Conservation (phyloP, 2,329 filamentous ascomycete genomes). For the Geoglossum cookeanum region DNA sequence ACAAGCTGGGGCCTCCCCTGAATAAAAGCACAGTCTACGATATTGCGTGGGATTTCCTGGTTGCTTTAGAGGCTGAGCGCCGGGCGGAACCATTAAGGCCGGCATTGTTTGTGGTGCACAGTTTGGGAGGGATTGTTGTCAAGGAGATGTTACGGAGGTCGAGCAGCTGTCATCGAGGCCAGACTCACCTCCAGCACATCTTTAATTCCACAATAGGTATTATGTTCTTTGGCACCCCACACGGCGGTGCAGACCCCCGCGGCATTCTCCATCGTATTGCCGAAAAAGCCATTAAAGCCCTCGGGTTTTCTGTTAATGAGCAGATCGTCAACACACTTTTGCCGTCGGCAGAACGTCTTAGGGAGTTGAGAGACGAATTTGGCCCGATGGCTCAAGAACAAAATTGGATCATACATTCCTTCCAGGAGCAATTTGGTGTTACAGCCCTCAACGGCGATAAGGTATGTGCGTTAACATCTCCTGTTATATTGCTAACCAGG, state of each 20-base stretch:
- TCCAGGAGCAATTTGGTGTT: conserved; percentile 17
- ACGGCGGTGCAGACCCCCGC: conserved; percentile 12
- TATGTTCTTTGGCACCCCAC: conserved; percentile 14
- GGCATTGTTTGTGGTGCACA: not conserved
- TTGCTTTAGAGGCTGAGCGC: conserved; percentile 17
- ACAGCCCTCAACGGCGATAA: conserved; percentile 9
- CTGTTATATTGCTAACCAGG: not conserved
- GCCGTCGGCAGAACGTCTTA: conserved; percentile 18
- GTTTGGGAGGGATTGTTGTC: conserved; percentile 2
- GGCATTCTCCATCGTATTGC: conserved; percentile 10
- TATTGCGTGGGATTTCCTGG: conserved; percentile 19
- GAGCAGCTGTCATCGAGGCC: not conserved
- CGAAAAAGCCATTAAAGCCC: conserved; percentile 7
- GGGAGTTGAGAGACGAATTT: conserved; percentile 15
- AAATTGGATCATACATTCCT: conserved; percentile 19
- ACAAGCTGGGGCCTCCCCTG: conserved; percentile 8
- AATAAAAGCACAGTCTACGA: conserved; percentile 17
- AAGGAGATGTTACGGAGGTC: conserved; percentile 4
- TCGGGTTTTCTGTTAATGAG: conserved; percentile 15
- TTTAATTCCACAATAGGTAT: conserved; percentile 11
- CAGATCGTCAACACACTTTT: conserved; percentile 18
- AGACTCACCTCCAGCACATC: conserved; percentile 1
- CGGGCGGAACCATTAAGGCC: conserved; percentile 11
- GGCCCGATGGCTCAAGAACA: conserved; percentile 15
- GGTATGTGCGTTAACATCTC: conserved; percentile 5